Base-by-base conservation (phyloP, 1,139 yeast species). In the Torulaspora globosa region DNA sequence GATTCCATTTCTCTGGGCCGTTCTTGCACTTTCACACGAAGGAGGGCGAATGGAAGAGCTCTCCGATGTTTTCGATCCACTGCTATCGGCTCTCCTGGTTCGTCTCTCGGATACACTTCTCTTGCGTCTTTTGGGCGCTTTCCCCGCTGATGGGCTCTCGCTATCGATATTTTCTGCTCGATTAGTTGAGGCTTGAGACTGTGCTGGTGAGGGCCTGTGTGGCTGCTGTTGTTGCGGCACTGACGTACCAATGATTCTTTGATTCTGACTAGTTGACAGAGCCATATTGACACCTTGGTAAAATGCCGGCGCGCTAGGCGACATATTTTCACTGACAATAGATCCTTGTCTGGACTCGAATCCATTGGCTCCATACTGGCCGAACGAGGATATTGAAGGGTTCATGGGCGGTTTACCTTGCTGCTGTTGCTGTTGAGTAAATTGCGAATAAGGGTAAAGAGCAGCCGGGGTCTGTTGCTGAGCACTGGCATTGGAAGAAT, bases 281-380 rank as follows among this genome's bases (percentile, higher is more conserved):
- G 46, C 32, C 42, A 43, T 39, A 27, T 35, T 16, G 26, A 23
- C 35, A 41, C 35, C 41, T 30, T 46, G 47, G 34, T 47, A 52
- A 15, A 50, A 33, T 3, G 42, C 38, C 15, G 62, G 48, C 6
- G 60, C 51, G 41, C 58, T 51, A 37, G 67, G 58, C 4, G 66
- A 60, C 57, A 60, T 53, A 9, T 59, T 59, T 21, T 59, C 65
- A 46, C 65, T 60, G 4, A 55, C 55, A 9, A 59, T 51, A 1
- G 64, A 60, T 12, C 57, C 57, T 12, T 55, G 54, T 36, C 66
- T 55, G 11, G 65, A 59, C 32, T 56, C 61, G 33, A 57, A 57
- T 1, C 60, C 64, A 16, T 49, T 53, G 4, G 55, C 30, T 10
- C 57, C 53, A 41, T 47, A 57, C 26, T 59, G 59, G 8, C 58